Percentiles rank a stretch among this genome's conserved stretches.
phyloP scores from a whole-genome alignment of 75 land plant species.

The Sequoia sempervirens region DNA sequence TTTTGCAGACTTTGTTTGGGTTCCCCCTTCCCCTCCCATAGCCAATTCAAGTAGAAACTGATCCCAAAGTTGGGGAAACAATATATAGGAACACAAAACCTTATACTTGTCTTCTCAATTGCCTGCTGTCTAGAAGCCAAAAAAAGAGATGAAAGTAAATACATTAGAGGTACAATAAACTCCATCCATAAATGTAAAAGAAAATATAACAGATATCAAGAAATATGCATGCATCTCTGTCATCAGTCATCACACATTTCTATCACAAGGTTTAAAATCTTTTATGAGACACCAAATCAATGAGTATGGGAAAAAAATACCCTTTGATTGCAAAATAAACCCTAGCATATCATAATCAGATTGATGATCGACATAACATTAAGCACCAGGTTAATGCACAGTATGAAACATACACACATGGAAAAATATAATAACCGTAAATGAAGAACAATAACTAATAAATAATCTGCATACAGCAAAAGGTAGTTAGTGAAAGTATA shows the following conservation, averaged over 20 bases:
- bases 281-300: background rate
- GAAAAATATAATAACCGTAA: background rate
- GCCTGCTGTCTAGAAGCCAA: background rate
- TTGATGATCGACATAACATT: background rate
- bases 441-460: background rate
- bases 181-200: background rate
- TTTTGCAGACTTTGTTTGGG: conserved; percentile 41
- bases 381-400: background rate
- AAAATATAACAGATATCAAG: background rate
- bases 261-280: background rate
- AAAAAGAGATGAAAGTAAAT: background rate
- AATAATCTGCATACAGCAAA: background rate
- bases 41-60: background rate
- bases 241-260: background rate
- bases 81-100: background rate
- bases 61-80: background rate
- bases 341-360: background rate
- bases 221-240: background rate
- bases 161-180: background rate
- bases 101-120: conserved; percentile 1
- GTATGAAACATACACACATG: background rate
- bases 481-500: background rate
- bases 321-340: background rate
- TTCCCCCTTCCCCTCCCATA: conserved; percentile 33
- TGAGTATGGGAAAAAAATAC: background rate